Evolutionary conservation across 176 grass and related monocot genomes (phyloP).

Genomic region (Themeda triandra): DNA sequence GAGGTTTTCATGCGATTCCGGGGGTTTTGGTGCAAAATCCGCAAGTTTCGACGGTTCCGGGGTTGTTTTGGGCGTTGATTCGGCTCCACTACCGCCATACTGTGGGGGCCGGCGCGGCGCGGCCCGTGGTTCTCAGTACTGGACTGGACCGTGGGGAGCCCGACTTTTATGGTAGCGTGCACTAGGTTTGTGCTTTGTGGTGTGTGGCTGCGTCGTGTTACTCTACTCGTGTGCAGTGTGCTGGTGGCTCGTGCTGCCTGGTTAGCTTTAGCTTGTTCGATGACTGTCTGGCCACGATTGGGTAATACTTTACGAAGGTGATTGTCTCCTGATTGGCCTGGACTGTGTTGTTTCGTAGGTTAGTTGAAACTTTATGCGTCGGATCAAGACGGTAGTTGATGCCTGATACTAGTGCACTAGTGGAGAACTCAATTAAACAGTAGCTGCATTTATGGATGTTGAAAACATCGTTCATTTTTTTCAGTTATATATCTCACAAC

Average conservation of each 20-base stretch:
- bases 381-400: neutral
- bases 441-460: neutral
- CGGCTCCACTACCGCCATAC: slow-evolving; percentile 32
- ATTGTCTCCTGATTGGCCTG: neutral
- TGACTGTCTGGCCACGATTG: neutral
- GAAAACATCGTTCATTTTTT: neutral
- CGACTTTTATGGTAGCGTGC: neutral
- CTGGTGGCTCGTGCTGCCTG: neutral
- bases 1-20: slow-evolving; percentile 11
- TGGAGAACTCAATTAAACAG: neutral
- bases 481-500: no score
- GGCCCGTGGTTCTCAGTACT: neutral
- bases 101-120: neutral
- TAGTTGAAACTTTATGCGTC: neutral
- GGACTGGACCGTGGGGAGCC: no score
- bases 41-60: neutral
- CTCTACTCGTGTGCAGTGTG: neutral
- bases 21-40: slow-evolving; percentile 19
- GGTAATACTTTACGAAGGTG: neutral
- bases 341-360: neutral
- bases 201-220: neutral
- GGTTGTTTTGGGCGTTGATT: neutral
- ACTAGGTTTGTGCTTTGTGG: neutral
- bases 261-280: neutral
- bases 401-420: neutral